Evolutionary conservation across 1,139 yeast species (phyloP).

Genomic region (Pichia sp.): DNA sequence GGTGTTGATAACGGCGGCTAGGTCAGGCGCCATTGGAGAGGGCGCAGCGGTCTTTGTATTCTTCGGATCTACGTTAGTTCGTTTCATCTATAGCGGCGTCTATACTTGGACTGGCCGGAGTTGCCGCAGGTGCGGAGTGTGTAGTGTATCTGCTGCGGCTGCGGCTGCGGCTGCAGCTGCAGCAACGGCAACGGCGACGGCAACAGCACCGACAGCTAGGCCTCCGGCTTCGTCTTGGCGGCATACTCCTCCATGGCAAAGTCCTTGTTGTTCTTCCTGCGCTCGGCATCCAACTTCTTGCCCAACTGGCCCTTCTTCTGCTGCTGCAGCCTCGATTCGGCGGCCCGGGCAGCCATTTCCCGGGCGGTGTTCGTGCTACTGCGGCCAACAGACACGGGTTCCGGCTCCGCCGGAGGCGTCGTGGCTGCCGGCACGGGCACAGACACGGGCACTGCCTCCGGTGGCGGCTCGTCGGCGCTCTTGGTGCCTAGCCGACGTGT

Average conservation of each 20-base stretch:
- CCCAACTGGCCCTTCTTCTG: constrained; percentile 25
- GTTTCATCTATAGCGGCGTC: no score
- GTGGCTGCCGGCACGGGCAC: neutral
- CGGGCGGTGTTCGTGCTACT: constrained; percentile 20
- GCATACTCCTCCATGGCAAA: constrained; percentile 21
- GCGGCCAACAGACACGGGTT: neutral
- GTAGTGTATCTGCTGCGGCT: no score
- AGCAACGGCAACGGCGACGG: no score
- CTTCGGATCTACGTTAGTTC: no score
- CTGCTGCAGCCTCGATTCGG: constrained; percentile 23
- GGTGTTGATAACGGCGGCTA: no score
- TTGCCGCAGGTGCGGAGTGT: no score
- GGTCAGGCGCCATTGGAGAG: no score
- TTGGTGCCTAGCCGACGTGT: constrained; percentile 4
- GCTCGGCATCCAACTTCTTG: constrained; percentile 24
- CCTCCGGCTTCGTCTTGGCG: neutral
- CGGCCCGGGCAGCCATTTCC: constrained; percentile 31
- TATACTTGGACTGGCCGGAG: no score
- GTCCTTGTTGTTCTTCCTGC: constrained; percentile 25
- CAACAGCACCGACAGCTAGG: neutral
- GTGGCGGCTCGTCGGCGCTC: neutral
- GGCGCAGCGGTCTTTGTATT: no score
- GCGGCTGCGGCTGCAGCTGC: no score
- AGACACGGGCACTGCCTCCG: neutral
- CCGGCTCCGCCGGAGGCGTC: neutral